A percentile compares a stretch with the other conserved stretches of the same genome.
phyloP scores from a whole-genome alignment of 208 protist genomes.

The Herpetomonas samuelpessoai region DNA sequence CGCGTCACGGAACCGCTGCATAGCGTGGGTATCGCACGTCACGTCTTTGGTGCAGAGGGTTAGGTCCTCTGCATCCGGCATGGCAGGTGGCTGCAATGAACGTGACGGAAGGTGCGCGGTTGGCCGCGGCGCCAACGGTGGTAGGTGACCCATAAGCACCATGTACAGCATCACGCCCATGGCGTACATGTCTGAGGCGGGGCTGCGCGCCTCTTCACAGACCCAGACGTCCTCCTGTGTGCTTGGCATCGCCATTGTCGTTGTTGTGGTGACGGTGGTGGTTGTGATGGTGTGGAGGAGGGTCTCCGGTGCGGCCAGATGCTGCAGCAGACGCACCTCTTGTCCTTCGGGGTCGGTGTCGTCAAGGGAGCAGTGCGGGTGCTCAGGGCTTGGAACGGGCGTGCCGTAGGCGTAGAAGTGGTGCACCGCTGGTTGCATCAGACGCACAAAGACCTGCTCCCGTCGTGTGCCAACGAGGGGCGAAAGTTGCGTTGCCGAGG shows the following conservation, averaged over 20 bases:
- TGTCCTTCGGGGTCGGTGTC: conserved; percentile 7
- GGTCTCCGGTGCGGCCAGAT: conserved; percentile 29
- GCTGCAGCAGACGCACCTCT: conserved; percentile 20
- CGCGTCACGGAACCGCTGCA: no score
- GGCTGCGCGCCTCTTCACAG: not conserved
- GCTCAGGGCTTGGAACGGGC: not conserved
- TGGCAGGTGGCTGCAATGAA: no score
- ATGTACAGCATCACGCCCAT: conserved; percentile 62
- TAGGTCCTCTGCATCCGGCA: no score
- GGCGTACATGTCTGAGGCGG: conserved; percentile 47
- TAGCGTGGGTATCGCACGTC: no score
- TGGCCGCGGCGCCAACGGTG: conserved; percentile 25
- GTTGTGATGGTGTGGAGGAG: conserved; percentile 15
- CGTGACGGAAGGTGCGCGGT: no score
- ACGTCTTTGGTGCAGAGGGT: no score
- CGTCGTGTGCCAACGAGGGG: not conserved
- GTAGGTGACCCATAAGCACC: conserved; percentile 39
- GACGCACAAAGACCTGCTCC: not conserved
- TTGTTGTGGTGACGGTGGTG: not conserved
- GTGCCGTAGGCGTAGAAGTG: conserved; percentile 11
- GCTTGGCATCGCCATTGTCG: not conserved
- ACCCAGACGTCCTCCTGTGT: conserved; percentile 13
- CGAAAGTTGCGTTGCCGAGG: no score
- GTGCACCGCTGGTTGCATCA: not conserved
- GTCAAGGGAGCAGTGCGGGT: conserved; percentile 11